Base-by-base conservation (phyloP, 2,329 filamentous ascomycete species). In the Ophiostoma ulmi region DNA sequence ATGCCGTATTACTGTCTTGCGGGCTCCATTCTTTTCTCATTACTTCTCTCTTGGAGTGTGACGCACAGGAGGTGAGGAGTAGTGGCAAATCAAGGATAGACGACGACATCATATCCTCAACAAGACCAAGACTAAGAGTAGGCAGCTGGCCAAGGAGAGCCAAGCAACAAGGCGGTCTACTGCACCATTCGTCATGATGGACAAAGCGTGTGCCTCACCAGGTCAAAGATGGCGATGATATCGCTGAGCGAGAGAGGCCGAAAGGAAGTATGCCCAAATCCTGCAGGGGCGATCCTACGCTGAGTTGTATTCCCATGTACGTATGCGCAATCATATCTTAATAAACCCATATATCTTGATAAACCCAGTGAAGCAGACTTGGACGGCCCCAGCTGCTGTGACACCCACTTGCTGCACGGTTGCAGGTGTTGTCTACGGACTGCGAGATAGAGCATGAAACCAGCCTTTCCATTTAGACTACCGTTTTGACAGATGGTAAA, bases 271-370 rank as follows among this genome's bases (percentile, higher is more conserved):
- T 58, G 52, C 52, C 8, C 52, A 58, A 26, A 58, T 58, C 52
- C 52, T 58, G 52, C 52, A 58, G 52, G 52, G 52, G 22, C n/a
- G 52, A 58, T 58, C 52, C 52, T 26, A 58, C 52, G 52, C 52
- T 58, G 52, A 26, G 22, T 31, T 31, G 3, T 48, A 17, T 48
- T 17, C n/a, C 44, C 17, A 48, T 48, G 44, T 48, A 7, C 17
- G 44, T 20, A 48, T 48, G 44, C 44, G 44, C 17, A 20, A 48
- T 5, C n/a, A 48, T 48, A 31, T n/a, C 4, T 20, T 2, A 20
- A 44, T 17, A 6, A 31, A 48, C 44, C 17, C n/a, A 48, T n/a
- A 48, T 48, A 31, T n/a, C 4, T 20, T 2, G 7, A 44, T 17
- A 6, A 31, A 48, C 44, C 17, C n/a, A 48, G 44, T 20, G 44